phyloP scores from a whole-genome alignment of 129 eudicot genomes.

The Deinandra increscens region DNA sequence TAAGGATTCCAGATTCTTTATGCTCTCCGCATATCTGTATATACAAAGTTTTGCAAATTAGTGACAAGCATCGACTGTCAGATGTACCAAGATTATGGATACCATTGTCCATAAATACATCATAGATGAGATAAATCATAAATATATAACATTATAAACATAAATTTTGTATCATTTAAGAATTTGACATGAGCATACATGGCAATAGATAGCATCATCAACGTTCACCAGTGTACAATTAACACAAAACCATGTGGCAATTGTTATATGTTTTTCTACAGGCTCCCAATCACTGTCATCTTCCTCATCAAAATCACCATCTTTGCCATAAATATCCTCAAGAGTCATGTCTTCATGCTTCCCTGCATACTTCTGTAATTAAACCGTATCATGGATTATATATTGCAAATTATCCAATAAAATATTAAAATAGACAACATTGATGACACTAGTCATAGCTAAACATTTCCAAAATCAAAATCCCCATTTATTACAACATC shows the following conservation, averaged over 20 bases:
- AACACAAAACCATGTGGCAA: slow-evolving; percentile 78
- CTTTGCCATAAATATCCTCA: slow-evolving; percentile 59
- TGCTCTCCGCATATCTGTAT: slow-evolving; percentile 85
- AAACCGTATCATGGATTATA: slow-evolving; percentile 14
- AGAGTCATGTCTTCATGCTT: slow-evolving; percentile 63
- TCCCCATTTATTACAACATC: slow-evolving; percentile 17
- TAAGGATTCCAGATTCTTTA: slow-evolving; percentile 82
- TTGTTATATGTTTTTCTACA: slow-evolving; percentile 33
- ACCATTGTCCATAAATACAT: neutral
- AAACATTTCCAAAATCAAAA: slow-evolving; percentile 1
- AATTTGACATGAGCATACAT: slow-evolving; percentile 50
- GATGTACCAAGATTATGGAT: neutral
- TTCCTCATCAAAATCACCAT: slow-evolving; percentile 64
- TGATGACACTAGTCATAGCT: slow-evolving; percentile 5
- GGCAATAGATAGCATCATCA: slow-evolving; percentile 56
- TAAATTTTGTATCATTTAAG: neutral
- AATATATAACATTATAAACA: neutral
- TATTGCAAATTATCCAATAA: neutral
- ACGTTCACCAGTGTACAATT: slow-evolving; percentile 86
- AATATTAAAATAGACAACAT: neutral
- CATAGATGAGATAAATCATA: neutral
- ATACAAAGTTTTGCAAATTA: slow-evolving; percentile 13
- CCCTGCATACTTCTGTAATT: slow-evolving; percentile 51
- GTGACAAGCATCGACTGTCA: slow-evolving; percentile 6
- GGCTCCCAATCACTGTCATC: slow-evolving; percentile 99